Evolutionary conservation across 768 basidiomycete genomes (phyloP).

Genomic region (Lactifluus rugatus): DNA sequence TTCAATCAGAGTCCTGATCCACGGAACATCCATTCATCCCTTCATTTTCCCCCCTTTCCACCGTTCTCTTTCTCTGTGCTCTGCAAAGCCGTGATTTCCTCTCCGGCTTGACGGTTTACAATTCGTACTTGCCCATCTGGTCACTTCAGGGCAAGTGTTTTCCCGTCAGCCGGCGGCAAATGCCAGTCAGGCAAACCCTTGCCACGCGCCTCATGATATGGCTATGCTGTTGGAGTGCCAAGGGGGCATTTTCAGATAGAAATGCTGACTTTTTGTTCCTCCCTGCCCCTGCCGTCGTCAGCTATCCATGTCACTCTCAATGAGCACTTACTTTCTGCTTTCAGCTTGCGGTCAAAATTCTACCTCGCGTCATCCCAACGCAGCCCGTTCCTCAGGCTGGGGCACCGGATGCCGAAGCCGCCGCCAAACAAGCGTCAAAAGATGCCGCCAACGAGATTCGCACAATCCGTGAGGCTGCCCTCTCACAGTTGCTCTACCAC

Average conservation of each 20-base stretch:
- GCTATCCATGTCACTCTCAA: not conserved
- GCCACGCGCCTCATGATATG: not conserved
- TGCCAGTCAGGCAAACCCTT: not conserved
- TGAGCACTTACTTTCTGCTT: not conserved
- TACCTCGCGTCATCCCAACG: constrained; percentile 72
- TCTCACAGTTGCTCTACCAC: constrained; percentile 93
- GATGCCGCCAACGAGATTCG: constrained; percentile 96
- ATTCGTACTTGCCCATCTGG: not conserved
- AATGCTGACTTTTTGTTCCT: not conserved
- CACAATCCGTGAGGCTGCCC: constrained; percentile 89
- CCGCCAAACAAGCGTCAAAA: constrained; percentile 71
- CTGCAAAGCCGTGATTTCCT: not conserved
- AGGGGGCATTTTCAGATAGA: not conserved
- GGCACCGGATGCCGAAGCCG: constrained; percentile 42
- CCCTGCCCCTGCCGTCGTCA: not conserved
- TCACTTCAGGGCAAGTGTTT: too few relatives aligned
- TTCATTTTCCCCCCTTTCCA: not conserved
- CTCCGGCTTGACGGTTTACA: not conserved
- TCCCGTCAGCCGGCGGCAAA: not conserved
- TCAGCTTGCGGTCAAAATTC: constrained; percentile 97
- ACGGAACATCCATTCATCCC: not conserved
- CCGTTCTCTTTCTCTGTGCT: not conserved
- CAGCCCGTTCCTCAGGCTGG: constrained; percentile 39
- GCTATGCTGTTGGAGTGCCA: not conserved
- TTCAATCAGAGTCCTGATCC: not conserved